Evolutionary conservation across 495 filamentous ascomycete genomes (phyloP).

Genomic region (Penicillium silybi): DNA sequence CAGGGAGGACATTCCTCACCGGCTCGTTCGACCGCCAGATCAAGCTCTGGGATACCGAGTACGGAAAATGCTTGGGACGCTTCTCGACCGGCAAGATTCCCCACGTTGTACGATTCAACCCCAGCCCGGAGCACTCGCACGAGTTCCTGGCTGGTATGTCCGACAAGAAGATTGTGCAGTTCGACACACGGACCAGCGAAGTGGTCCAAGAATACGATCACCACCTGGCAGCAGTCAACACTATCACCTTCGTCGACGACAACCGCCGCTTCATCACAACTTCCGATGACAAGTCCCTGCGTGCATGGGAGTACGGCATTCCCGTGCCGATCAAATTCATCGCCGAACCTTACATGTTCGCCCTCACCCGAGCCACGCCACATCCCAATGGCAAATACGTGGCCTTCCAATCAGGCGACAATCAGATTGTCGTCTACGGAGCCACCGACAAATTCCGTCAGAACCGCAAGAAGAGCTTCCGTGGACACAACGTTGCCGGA

Average conservation of each 20-base stretch:
- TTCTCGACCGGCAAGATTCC: constrained; percentile 93
- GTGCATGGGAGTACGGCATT: constrained; percentile 97
- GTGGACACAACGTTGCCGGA: constrained; percentile 91
- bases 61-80: constrained; percentile 76
- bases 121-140: constrained; percentile 64
- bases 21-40: constrained; percentile 90
- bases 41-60: constrained; percentile 98
- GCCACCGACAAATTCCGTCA: constrained; percentile 92
- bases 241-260: constrained; percentile 92
- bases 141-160: constrained; percentile 96
- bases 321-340: constrained; percentile 87
- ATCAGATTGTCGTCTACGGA: constrained; percentile 95
- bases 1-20: constrained; percentile 85
- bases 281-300: constrained; percentile 90
- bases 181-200: constrained; percentile 80
- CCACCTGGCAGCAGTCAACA: constrained; percentile 95
- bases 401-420: constrained; percentile 87
- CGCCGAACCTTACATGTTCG: constrained; percentile 95
- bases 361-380: constrained; percentile 71
- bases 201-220: constrained; percentile 97
- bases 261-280: constrained; percentile 96
- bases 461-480: constrained; percentile 94
- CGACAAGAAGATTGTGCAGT: constrained; percentile 98
- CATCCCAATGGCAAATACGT: constrained; percentile 92
- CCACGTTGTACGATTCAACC: constrained; percentile 93